Percentiles rank a stretch among this genome's conserved stretches.
These are phyloP conservation scores for Leccinellum rugosiceps DNA, from an alignment of 768 basidiomycete genomes.

Conservation along the genomic window DNA sequence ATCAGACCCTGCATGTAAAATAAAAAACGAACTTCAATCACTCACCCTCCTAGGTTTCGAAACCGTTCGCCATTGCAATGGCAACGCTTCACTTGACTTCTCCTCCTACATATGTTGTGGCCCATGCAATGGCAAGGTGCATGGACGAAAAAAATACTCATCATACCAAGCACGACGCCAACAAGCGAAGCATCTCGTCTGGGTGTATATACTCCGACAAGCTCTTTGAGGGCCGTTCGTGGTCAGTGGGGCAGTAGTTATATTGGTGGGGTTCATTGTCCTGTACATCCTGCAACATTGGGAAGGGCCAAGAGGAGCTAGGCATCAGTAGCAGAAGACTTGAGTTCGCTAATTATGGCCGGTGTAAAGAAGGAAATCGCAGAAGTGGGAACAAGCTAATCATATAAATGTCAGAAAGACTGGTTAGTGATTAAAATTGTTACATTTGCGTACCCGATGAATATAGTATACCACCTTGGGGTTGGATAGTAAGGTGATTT, in stretches of 20 bases:
- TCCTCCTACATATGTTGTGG: too few relatives aligned
- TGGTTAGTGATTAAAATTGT: not conserved
- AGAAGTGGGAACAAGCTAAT: slow-evolving; percentile 42
- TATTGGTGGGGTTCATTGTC: too few relatives aligned
- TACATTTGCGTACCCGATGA: slow-evolving; percentile 4
- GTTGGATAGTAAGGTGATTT: too few relatives aligned
- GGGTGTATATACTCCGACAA: too few relatives aligned
- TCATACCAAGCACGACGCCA: not conserved
- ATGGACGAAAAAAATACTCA: not conserved
- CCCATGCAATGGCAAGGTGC: too few relatives aligned
- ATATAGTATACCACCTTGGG: too few relatives aligned
- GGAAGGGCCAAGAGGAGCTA: slow-evolving; percentile 47
- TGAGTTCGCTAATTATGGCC: slow-evolving; percentile 44
- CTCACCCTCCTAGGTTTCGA: not conserved
- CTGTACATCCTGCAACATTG: slow-evolving; percentile 43
- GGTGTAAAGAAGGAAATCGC: slow-evolving; percentile 46
- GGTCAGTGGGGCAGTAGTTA: too few relatives aligned
- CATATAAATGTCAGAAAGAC: slow-evolving; percentile 1
- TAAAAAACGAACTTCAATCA: not conserved
- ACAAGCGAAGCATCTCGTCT: not conserved
- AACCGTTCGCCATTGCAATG: not conserved
- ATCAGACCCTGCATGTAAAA: not conserved
- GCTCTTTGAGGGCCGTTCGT: too few relatives aligned
- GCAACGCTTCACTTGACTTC: not conserved
- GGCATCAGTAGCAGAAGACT: slow-evolving; percentile 48